phyloP scores from a whole-genome alignment of 352 stramenopile genomes.

The Elongisporangium undulatum region DNA sequence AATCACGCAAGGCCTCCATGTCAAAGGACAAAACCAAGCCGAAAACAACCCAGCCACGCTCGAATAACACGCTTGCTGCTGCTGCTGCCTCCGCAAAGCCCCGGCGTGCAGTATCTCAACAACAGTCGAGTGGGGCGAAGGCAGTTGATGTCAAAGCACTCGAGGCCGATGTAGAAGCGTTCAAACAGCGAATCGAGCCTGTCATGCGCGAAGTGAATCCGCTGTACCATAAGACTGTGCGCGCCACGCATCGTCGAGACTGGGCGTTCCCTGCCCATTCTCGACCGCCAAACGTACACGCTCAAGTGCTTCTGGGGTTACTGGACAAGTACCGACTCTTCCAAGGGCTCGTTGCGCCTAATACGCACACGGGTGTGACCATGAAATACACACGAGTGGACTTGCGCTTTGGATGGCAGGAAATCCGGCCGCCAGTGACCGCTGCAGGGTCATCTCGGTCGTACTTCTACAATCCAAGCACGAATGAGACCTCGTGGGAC shows the following conservation, averaged over 20 bases:
- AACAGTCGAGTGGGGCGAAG: not conserved
- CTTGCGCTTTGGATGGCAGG: conserved; percentile 68
- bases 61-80: not conserved
- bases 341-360: conserved; percentile 15
- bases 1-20: not conserved
- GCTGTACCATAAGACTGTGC: conserved; percentile 54
- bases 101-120: not conserved
- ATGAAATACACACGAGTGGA: conserved; percentile 47
- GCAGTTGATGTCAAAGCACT: not conserved
- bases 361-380: conserved; percentile 6
- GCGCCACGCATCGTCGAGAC: conserved; percentile 40
- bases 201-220: conserved; percentile 13
- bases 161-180: not conserved
- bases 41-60: not conserved
- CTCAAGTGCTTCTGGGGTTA: conserved; percentile 34
- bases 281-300: conserved; percentile 48
- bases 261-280: conserved; percentile 43
- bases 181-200: conserved; percentile 6
- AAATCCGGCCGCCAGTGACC: conserved; percentile 10
- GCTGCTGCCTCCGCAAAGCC: not conserved
- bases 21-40: not conserved
- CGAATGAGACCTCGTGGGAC: conserved; percentile 44
- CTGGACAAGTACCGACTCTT: conserved; percentile 31
- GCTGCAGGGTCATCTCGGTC: conserved; percentile 3
- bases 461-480: conserved; percentile 52